Percentiles rank a stretch among this genome's conserved stretches.
Conservation (phyloP, 768 basidiomycete genomes). For the Naganishia kalamii region DNA sequence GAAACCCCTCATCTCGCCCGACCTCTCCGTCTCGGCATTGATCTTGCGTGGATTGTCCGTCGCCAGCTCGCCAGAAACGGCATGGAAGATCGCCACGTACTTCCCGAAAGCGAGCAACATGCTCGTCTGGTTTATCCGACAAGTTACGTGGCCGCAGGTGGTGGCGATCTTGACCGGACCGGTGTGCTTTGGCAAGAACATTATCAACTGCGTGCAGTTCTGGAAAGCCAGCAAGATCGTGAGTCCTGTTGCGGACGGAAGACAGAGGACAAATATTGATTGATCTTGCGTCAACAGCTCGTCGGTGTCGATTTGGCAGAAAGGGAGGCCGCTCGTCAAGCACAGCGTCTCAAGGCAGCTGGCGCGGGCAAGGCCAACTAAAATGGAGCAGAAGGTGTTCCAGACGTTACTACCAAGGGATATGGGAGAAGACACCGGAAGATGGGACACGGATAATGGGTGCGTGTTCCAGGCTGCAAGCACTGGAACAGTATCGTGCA, state of each 20-base stretch:
- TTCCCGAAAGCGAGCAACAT: conserved; percentile 28
- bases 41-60: conserved; percentile 21
- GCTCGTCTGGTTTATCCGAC: conserved; percentile 27
- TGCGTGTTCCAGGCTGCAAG: no score
- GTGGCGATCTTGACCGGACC: conserved; percentile 61
- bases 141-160: conserved; percentile 68
- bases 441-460: no score
- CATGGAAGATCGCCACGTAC: conserved; percentile 36
- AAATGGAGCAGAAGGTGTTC: background rate
- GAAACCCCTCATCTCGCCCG: conserved; percentile 58
- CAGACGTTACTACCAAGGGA: no score
- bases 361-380: conserved; percentile 21
- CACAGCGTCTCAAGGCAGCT: conserved; percentile 21
- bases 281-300: conserved; percentile 46
- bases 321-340: conserved; percentile 48
- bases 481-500: no score
- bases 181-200: conserved; percentile 72
- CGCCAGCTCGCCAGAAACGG: conserved; percentile 25
- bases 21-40: conserved; percentile 35
- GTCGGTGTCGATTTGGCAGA: conserved; percentile 90
- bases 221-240: conserved; percentile 79
- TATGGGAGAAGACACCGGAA: no score
- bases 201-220: conserved; percentile 90
- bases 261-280: background rate
- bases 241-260: conserved; percentile 24